Evolutionary conservation across 352 stramenopile genomes (phyloP), one percentile per base, ranked within the genome.

Genomic region (Thalassiosira livingstoniorum): DNA sequence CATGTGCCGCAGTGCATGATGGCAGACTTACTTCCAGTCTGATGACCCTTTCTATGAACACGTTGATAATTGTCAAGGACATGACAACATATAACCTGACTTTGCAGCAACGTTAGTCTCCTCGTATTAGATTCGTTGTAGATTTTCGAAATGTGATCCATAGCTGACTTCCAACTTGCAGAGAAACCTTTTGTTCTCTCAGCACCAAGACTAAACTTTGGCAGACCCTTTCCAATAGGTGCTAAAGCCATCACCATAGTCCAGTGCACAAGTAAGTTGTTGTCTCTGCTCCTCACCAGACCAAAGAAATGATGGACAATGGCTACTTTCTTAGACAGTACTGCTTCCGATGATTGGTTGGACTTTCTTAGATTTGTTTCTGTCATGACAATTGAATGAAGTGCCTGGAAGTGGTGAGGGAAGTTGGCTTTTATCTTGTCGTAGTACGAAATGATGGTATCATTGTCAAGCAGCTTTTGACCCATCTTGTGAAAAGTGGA

Each of bases 51-150:
- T 11, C 21, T 58, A 27, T 58, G 47, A 15, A 58, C 47, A 58
- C 11, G 47, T 58, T 58, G 47, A 58, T 58, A 58, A 27, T 58
- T 58, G 21, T 58, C 47, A 58, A 58, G 47, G n/a, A 58, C 5
- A 58, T 58, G 27, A 4, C 5, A 29, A 4, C 21, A 29, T 7
- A n/a, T 29, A 4, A 4, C 5, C 27, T 58, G 11, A 11, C 27
- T n/a, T 58, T 7, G 5, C 11, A 58, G 21, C 11, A 58, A 5
- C 11, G 11, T 23, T 4, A 29, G 4, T 4, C 21, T 58, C 4
- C 27, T 23, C 11, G 21, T 23, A 27, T 7, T 23, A 29, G 47
- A 58, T 29, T 15, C n/a, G 10, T 10, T 29, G n/a, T 58, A 58
- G 4, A 58, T 7, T 29, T 7, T 10, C 10, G 4, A 25, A 29